Evolutionary conservation across 441 rosid genomes (phyloP).

Genomic region (Cnidoscolus chayamansa): DNA sequence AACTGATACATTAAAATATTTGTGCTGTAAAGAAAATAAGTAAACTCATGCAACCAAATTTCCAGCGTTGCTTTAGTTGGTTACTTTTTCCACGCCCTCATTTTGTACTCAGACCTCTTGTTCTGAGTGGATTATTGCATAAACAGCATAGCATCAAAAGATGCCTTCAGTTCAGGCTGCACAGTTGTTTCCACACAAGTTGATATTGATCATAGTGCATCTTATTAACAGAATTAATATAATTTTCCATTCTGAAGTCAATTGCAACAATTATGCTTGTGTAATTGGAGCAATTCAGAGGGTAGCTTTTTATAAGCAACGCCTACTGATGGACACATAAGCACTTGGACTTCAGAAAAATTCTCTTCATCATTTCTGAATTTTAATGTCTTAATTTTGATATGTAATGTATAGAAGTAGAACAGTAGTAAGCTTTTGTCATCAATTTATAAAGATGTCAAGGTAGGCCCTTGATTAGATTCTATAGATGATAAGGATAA

Average conservation of each 20-base stretch:
- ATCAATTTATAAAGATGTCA: background rate
- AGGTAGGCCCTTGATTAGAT: background rate
- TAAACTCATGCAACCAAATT: background rate
- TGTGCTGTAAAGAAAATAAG: background rate
- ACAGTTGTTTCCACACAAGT: background rate
- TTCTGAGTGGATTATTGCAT: background rate
- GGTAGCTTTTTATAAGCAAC: background rate
- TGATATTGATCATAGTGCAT: background rate
- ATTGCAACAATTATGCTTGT: background rate
- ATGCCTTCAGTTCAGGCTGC: background rate
- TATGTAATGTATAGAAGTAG: too few species aligned
- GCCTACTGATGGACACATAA: background rate
- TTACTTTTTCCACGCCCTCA: background rate
- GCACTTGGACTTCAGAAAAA: background rate
- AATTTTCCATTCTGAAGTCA: background rate
- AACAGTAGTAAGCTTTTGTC: background rate
- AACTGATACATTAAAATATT: background rate
- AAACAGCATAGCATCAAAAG: background rate
- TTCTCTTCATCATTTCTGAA: background rate
- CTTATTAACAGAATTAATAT: background rate
- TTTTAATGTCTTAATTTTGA: background rate
- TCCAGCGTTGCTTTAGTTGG: background rate
- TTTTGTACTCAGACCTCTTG: background rate
- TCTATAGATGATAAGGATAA: background rate
- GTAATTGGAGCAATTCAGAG: background rate